Evolutionary conservation across 805 yeast species (phyloP), one percentile per base, ranked within the genome.

Genomic region (Yarrowia sp.): DNA sequence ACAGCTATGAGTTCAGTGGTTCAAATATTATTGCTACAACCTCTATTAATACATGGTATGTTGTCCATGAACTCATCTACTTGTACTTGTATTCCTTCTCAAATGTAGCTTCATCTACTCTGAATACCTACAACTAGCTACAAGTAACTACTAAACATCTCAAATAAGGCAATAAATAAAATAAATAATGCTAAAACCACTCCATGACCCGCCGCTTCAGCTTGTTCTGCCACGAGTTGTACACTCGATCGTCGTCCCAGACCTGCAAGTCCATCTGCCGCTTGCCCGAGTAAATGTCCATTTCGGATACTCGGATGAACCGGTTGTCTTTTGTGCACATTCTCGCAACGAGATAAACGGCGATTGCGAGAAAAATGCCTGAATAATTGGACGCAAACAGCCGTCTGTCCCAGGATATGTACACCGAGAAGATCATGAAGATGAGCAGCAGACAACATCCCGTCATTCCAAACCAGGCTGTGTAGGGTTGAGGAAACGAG

Each of bases 211-310:
- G n/a, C 35, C 38, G 13, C 13, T 39, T 55, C 47, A 55, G 25
- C 47, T 55, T 55, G n/a, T 55, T 55, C 29, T 38, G 33, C 61
- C 61, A 55, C 10, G 27, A 25, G 4, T 38, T 56, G 41, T 67
- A 68, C 24, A 66, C 75, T 41, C 73, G 77, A 58, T 88, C 89
- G 63, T 89, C 94, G 66, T 86, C 90, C 96, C 96, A 89, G 21
- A 85, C 83, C 65, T 82, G 82, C 53, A 90, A 77, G 72, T 90
- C 97, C 74, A 86, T 83, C 70, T 90, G 96, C 56, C 94, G 79
- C 68, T 96, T 77, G 2, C 96, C 96, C 0, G 90, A 81, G 71
- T 90, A 96, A 70, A 87, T 80, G 71, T 90, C 96, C 64, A 90
- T 71, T 47, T 88, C 86, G 66, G 87, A 92, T 47, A 88, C 74